Base-by-base conservation (phyloP, 129 eudicot species). In the Gnaphalium uliginosum region DNA sequence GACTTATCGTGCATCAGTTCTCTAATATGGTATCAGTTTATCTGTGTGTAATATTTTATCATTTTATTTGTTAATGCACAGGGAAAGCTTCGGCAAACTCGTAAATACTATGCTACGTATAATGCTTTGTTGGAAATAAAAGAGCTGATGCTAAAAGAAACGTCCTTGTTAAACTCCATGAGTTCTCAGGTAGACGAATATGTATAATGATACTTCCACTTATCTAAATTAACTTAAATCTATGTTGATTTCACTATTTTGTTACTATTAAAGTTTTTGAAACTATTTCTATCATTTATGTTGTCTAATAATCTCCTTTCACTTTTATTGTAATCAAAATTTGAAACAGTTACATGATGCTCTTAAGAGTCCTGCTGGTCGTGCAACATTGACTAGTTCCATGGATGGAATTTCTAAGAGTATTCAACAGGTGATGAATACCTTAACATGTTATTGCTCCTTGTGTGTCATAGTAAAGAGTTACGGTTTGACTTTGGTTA, bases 121-220 rank as follows among this genome's bases (percentile, higher is more conserved):
- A 88, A 91, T 51, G 88, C 95, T 60, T 85, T 91, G 70, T 18
- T 86, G 88, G 97, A 88, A 89, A 88, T 88, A 75, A 91, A 88
- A 78, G 95, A 91, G 51, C 37, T 91, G 86, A 91, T 91, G 97
- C 78, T 84, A 39, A 91, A 91, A 68, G 97, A 91, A 86, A 91
- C 89, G 76, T 91, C 97, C 60, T 86, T 88, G 75, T 78, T 91
- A 72, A 88, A 86, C 86, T 91, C 97, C 37, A 76, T 91, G 51
- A 86, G 85, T 66, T 84, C 90, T 24, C 97, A 91, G 97, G 97
- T 91, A 68, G 24, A 29, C 11, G 30, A 27, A 29, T 4, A 15
- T 24, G 25, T 39, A 24, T 24, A 27, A 58, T 39, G 17, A 26
- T 66, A 56, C 56, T 67, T 67, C 35, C 59, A 66, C 57, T 27